Conservation (phyloP, 345 rosid species). For the Hibiscus syriacus region DNA sequence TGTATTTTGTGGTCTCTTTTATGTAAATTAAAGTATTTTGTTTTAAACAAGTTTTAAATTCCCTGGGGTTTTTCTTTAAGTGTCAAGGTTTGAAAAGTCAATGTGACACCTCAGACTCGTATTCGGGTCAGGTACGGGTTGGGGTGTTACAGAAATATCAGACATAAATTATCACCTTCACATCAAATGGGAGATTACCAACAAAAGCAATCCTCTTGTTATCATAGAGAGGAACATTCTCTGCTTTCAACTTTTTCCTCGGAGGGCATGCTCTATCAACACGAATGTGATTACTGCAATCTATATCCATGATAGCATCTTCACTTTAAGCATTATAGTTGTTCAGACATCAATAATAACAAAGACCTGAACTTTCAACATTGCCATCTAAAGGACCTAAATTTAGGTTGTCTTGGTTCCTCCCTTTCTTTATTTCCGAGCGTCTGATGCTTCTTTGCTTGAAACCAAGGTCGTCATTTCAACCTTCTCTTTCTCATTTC, state of each 20-base stretch:
- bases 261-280: slow-evolving; percentile 98
- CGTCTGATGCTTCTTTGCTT: slow-evolving; percentile 7
- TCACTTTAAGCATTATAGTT: not conserved
- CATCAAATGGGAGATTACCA: slow-evolving; percentile 96
- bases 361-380: not conserved
- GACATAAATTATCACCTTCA: slow-evolving; percentile 48
- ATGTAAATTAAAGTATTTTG: no score
- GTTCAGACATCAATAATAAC: not conserved
- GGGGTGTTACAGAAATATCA: no score
- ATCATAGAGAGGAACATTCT: slow-evolving; percentile 50
- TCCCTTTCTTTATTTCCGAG: slow-evolving; percentile 29
- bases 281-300: slow-evolving; percentile 81
- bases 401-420: not conserved
- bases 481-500: no score
- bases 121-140: no score
- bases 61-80: no score
- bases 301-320: slow-evolving; percentile 23
- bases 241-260: slow-evolving; percentile 77
- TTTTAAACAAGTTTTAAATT: no score
- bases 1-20: no score
- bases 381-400: not conserved
- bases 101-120: no score
- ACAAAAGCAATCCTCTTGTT: slow-evolving; percentile 72
- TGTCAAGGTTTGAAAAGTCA: no score
- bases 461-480: no score